Percentiles rank a stretch among this genome's conserved stretches.
Conservation (phyloP, 2,329 filamentous ascomycete species). For the Cytospora piceae region DNA sequence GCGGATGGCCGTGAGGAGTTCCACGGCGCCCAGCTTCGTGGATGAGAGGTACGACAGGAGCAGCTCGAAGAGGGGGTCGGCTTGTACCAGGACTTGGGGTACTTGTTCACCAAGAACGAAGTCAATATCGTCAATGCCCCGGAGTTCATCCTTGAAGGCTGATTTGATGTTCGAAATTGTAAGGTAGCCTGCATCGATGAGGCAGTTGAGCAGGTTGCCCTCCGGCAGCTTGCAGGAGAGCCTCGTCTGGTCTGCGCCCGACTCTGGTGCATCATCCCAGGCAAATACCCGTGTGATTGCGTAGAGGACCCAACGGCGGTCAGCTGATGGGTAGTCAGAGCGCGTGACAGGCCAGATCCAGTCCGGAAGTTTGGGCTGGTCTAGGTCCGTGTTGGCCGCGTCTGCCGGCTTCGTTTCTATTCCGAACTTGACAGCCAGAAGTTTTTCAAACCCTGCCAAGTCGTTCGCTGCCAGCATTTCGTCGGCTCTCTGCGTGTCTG, state of each 20-base stretch:
- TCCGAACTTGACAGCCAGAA: constrained; percentile 54
- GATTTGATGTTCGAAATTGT: constrained; percentile 62
- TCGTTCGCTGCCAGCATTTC: constrained; percentile 51
- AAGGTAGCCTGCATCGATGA: constrained; percentile 63
- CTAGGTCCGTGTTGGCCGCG: constrained; percentile 20
- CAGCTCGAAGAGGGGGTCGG: constrained; percentile 71
- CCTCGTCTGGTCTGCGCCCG: constrained; percentile 46
- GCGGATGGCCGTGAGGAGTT: constrained; percentile 69
- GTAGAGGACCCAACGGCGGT: constrained; percentile 68
- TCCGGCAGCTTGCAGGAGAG: constrained; percentile 51
- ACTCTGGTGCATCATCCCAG: constrained; percentile 52
- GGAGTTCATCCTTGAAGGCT: constrained; percentile 56
- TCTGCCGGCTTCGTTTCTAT: constrained; percentile 38
- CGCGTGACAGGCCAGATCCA: constrained; percentile 56
- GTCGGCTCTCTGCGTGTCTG: constrained; percentile 53
- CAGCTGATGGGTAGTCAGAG: constrained; percentile 56
- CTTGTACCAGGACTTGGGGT: constrained; percentile 62
- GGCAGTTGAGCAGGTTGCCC: constrained; percentile 61
- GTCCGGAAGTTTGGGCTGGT: constrained; percentile 41
- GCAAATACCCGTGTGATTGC: constrained; percentile 65
- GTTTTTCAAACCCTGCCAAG: constrained; percentile 52
- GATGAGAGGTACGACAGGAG: constrained; percentile 67
- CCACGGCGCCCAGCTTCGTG: constrained; percentile 66
- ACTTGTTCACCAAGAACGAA: constrained; percentile 63
- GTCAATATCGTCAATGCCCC: constrained; percentile 48